Percentiles rank a stretch among this genome's conserved stretches.
phyloP scores from a whole-genome alignment of 371 early-diverging fungal species.

The Entomophthora muscae region DNA sequence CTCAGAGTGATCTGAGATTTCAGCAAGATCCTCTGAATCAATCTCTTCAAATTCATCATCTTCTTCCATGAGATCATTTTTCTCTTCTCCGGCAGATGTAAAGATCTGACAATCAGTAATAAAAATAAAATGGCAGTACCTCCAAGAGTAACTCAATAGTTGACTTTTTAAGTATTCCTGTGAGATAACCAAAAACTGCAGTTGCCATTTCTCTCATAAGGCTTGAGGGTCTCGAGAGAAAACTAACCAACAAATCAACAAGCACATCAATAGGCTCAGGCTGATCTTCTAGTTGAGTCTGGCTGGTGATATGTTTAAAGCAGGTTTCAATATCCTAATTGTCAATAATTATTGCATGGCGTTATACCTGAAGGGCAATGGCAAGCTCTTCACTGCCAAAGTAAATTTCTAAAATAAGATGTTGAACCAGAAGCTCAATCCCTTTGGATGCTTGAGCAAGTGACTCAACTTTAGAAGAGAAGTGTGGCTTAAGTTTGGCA shows the following conservation, averaged over 20 bases:
- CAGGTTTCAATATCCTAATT: slow-evolving; percentile 17
- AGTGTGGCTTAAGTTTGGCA: background rate
- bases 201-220: slow-evolving; percentile 54
- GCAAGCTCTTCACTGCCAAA: slow-evolving; percentile 44
- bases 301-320: slow-evolving; percentile 17
- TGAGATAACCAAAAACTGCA: slow-evolving; percentile 68
- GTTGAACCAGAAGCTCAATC: slow-evolving; percentile 48
- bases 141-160: slow-evolving; percentile 57
- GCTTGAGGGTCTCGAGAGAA: slow-evolving; percentile 69
- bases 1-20: slow-evolving; percentile 20
- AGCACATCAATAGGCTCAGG: slow-evolving; percentile 75
- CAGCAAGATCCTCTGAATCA: slow-evolving; percentile 25
- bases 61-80: slow-evolving; percentile 22
- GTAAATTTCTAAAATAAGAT: slow-evolving; percentile 41
- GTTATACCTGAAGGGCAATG: slow-evolving; percentile 40
- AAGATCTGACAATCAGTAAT: slow-evolving; percentile 19
- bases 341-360: background rate
- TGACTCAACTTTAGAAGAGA: background rate
- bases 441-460: slow-evolving; percentile 18
- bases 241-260: slow-evolving; percentile 72
- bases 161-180: slow-evolving; percentile 46
- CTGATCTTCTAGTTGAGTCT: slow-evolving; percentile 23
- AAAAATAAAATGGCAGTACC: slow-evolving; percentile 18
- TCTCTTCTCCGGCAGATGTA: slow-evolving; percentile 25
- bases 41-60: slow-evolving; percentile 32